phyloP scores from a whole-genome alignment of 192 early-diverging fungal species.

The Pilobolus umbonatus region DNA sequence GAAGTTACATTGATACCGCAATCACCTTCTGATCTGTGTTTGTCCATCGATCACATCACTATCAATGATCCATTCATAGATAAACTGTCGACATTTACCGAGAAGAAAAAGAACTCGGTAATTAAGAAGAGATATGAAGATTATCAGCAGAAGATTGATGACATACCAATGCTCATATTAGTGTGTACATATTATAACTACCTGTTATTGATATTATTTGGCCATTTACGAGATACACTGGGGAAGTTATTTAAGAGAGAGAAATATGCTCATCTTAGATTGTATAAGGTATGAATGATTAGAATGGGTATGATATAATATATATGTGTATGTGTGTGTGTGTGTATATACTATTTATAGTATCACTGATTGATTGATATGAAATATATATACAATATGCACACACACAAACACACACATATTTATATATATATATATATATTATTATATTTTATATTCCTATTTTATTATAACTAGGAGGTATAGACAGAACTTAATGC shows the following conservation, averaged over 20 bases:
- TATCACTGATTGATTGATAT: not conserved
- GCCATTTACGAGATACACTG: constrained; percentile 79
- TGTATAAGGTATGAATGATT: constrained; percentile 22
- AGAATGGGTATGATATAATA: not conserved
- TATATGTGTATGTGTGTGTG: not conserved
- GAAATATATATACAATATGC: not conserved
- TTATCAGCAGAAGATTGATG: constrained; percentile 36
- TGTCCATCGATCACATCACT: constrained; percentile 4
- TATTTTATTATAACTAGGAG: too few species aligned
- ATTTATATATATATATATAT: too few species aligned
- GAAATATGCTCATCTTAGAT: constrained; percentile 58
- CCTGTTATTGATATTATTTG: constrained; percentile 79
- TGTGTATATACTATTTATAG: not conserved
- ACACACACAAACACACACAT: too few species aligned
- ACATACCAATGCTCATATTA: constrained; percentile 61
- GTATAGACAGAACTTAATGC: too few species aligned
- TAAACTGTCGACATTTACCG: constrained; percentile 20
- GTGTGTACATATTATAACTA: constrained; percentile 86
- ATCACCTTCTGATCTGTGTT: constrained; percentile 27
- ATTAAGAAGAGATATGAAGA: constrained; percentile 30
- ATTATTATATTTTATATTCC: too few species aligned
- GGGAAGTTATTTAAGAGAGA: constrained; percentile 61
- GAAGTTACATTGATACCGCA: constrained; percentile 24
- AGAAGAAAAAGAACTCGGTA: constrained; percentile 23
- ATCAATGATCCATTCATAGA: not conserved